These are phyloP conservation scores for Chrysanthemum seticuspe DNA, from an alignment of 129 eudicot genomes.

Conservation along the genomic window DNA sequence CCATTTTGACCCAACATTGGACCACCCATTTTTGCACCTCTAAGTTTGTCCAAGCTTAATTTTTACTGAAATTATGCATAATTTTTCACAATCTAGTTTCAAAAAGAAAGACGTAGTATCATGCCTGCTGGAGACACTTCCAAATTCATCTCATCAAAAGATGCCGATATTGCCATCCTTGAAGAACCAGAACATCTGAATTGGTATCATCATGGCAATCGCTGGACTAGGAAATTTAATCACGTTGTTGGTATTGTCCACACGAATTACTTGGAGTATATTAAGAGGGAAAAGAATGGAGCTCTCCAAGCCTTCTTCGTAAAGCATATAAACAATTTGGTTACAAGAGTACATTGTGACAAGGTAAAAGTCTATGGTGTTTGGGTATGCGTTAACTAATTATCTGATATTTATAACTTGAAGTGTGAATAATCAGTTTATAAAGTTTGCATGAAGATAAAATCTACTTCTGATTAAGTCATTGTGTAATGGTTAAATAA, in stretches of 20 bases:
- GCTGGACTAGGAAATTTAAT: slow-evolving; percentile 97
- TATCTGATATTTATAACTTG: too few relatives aligned
- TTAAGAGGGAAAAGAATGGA: slow-evolving; percentile 90
- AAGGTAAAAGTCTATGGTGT: slow-evolving; percentile 47
- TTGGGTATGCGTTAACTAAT: too few relatives aligned
- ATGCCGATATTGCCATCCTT: slow-evolving; percentile 91
- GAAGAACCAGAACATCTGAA: slow-evolving; percentile 98
- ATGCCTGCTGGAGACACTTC: slow-evolving; percentile 96
- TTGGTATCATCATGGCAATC: slow-evolving; percentile 97
- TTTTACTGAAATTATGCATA: slow-evolving; percentile 2
- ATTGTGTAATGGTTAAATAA: too few relatives aligned
- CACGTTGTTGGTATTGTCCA: slow-evolving; percentile 98
- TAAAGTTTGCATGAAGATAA: too few relatives aligned
- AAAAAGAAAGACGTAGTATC: slow-evolving; percentile 85
- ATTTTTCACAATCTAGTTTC: slow-evolving; percentile 47
- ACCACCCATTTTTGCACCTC: too few relatives aligned
- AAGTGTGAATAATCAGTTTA: too few relatives aligned
- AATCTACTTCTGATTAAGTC: too few relatives aligned
- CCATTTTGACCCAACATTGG: too few relatives aligned
- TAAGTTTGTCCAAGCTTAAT: background rate
- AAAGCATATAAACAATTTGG: slow-evolving; percentile 84
- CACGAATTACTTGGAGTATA: slow-evolving; percentile 94
- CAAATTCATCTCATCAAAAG: slow-evolving; percentile 75
- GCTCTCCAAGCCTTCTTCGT: slow-evolving; percentile 92
- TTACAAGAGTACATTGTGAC: slow-evolving; percentile 78